Evolutionary conservation across 331 rosid genomes (phyloP), one percentile per base, ranked within the genome.

Genomic region (Rosa hybrid): DNA sequence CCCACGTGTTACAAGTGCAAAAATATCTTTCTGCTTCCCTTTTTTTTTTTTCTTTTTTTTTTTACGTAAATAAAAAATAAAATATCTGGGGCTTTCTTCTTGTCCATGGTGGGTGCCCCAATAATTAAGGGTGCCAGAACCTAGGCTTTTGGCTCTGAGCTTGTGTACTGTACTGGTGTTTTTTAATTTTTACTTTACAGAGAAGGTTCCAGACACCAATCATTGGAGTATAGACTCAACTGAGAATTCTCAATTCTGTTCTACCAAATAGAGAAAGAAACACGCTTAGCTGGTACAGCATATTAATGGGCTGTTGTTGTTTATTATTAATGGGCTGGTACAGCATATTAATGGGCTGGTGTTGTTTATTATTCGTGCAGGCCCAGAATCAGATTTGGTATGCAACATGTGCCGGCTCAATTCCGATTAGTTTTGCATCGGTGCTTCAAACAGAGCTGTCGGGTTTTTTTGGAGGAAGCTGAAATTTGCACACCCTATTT

Each of bases 1-100:
- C 60, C 76, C 80, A 75, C 84, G 77, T 75, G 80, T 75, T 56
- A 3, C 49, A 39, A 75, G 12, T 23, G 14, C 23, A 57, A 7
- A 39, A n/a, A 21, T 21, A 42, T 59, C 5, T 44, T 38, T 50
- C 4, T 45, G 1, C 42, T 63, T 2, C 1, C 30, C 4, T 63
- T 60, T 11, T 10, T 60, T 60, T n/a, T 8, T 21, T 30, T 30
- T 30, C 2, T 30, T 30, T 30, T 30, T 30, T 30, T 30, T 30
- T n/a, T 20, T n/a, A 6, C 0, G 59, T 17, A 5, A 14, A 12
- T 4, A 17, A 14, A 0, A 53, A 53, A 53, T 18, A 53, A 53
- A 53, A 53, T 53, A 53, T 18, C 21, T 17, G 23, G 62, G 30
- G 27, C 1, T 7, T n/a, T 60, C 18, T 4, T 11, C 30, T 44